Base-by-base conservation (phyloP, 257 asterid genomes). In the Voacanga thouarsii region DNA sequence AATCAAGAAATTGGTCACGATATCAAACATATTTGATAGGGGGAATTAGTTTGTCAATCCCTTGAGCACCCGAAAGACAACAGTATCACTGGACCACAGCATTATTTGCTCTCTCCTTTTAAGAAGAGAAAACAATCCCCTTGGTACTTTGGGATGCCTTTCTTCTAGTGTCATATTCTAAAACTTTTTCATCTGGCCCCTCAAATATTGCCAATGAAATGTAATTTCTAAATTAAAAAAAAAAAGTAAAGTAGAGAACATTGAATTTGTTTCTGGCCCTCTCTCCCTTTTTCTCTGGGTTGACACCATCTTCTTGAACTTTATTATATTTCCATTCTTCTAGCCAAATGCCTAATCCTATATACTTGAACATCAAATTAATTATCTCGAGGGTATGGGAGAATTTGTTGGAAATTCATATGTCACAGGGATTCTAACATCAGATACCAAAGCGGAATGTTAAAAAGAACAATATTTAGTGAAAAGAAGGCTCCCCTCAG, bases 161-260 rank as follows among this genome's bases (percentile, higher is more conserved):
- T 33, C 37, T 33, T 33, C 37, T 33, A 2, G 37, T 33, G 37
- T 33, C 43, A 16, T 63, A 59, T 70, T 75, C 69, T 47, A 18
- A 2, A 63, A 44, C 67, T 66, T 81, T 77, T 28, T 55, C 10
- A 26, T 45, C 16, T 43, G 78, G 71, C 65, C 78, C 65, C 66
- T 75, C 72, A 51, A 64, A 33, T 33, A 33, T 77, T 64, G 28
- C 24, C 59, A 26, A 39, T 15, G 19, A 21, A 33, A 50, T 44
- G 28, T 45, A 60, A 45, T 72, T 50, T 47, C 24, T 3, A 72
- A 61, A 47, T 53, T 10, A 37, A 28, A 65, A 79, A 61, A 71
- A 28, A 44, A n/a, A 75, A 28, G 55, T 23, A 75, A 7, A 44
- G 10, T 37, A 7, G 59, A 16, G 6, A 12, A 45, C n/a, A 71